Conservation (phyloP, 495 filamentous ascomycete genomes). For the Neurospora sp. region DNA sequence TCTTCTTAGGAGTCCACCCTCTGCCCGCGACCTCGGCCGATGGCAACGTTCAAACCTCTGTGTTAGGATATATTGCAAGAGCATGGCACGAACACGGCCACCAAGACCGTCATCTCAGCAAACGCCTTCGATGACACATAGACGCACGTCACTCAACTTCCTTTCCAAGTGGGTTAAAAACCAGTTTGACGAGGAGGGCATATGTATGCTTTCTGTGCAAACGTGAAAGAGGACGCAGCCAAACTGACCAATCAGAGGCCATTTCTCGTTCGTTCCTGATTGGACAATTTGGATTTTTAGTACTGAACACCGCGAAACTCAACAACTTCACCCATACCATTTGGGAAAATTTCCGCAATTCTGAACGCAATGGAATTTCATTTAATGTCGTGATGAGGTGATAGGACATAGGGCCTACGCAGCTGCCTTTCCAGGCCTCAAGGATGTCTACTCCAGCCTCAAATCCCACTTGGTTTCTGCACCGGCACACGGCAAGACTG, state of each 20-base stretch:
- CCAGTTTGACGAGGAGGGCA: not conserved
- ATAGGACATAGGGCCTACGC: not conserved
- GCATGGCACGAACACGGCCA: not conserved
- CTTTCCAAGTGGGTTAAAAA: not conserved
- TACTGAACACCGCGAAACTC: not conserved
- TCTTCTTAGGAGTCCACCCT: not conserved
- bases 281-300: not conserved
- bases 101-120: not conserved
- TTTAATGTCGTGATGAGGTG: not conserved
- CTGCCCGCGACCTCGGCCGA: not conserved
- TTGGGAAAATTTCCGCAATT: not conserved
- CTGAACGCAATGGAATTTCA: not conserved
- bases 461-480: not conserved
- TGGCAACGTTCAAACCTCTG: not conserved
- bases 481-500: not conserved
- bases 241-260: not conserved
- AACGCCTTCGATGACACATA: not conserved
- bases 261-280: not conserved
- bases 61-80: not conserved
- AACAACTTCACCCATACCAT: not conserved
- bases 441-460: not conserved
- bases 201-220: not conserved
- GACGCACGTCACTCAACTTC: not conserved
- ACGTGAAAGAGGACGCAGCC: too few species aligned
- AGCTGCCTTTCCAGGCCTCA: not conserved